Base-by-base conservation (phyloP, 2,329 filamentous ascomycete genomes). In the Talaromyces sp. region DNA sequence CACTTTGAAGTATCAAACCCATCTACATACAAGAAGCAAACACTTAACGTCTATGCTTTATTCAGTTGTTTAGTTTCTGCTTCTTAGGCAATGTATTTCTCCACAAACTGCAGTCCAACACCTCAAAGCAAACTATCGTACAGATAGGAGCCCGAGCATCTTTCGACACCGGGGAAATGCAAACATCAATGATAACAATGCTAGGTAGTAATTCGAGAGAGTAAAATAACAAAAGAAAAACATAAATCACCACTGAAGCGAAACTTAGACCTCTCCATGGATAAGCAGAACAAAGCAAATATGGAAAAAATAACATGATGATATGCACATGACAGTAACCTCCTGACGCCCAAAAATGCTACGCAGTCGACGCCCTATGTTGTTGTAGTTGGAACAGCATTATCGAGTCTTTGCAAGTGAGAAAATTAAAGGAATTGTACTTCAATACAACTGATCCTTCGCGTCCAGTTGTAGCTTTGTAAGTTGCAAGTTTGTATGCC, bases 301-400 rank as follows among this genome's bases (percentile, higher is more conserved):
- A 30, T 17, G 49, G 49, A 53, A 53, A 53, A 15, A 27, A 22
- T 32, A 30, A 53, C 11, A 53, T 53, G n/a, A 28, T 53, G 49
- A 53, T 30, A 53, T 30, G 42, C 51, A 56, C 51, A 55, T 59
- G 28, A 62, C 32, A 53, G 36, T 55, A 59, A 56, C 58, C 56
- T 36, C 56, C 57, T 42, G 51, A 57, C 60, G 57, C 60, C 57
- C 19, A 59, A 47, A 53, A 62, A 62, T 62, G 60, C 60, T 59
- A 56, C 42, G 55, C 33, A 44, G 55, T 51, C 56, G 55, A 62
- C 52, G 32, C 53, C 44, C 44, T 49, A 39, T 47, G 52, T 39
- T 39, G 39, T 58, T 53, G 53, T 55, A 57, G n/a, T 36, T 22
- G 42, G 57, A 55, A 58, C 17, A 32, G 15, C 25, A 36, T 36